Evolutionary conservation across 768 basidiomycete genomes (phyloP), one percentile per base, ranked within the genome.

Genomic region (Psilocybe sp.): DNA sequence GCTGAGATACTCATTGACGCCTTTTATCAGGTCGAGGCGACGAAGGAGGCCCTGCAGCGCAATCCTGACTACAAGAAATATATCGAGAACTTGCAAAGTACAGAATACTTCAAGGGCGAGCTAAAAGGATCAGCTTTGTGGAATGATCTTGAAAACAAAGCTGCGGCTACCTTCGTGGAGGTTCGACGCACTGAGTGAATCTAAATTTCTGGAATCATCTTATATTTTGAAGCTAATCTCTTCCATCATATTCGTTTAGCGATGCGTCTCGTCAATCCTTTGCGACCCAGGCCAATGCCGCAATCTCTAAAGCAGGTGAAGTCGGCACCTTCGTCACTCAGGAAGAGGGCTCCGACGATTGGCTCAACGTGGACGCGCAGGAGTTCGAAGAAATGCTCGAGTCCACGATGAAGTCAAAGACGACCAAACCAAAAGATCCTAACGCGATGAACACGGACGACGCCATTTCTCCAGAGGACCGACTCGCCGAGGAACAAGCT

Each of bases 31-130:
- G 61, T 63, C n/a, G 77, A 84, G 53, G 86, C 84, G 4, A 76
- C 72, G 46, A 85, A 82, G 52, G 87, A 91, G 15, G 78, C 81
- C 0, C 72, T 92, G n/a, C 73, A 74, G 12, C 78, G 81, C 32
- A 82, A 85, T 56, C 65, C 78, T 1, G 85, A 86, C 44, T 94
- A 92, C 64, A 65, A 67, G 38, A 76, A 77, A 53, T 98, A 90
- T 64, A 73, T 95, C 38, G 67, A 80, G 44, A 84, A 80, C 40
- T 76, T 98, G 13, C 64, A 66, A 12, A 70, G 78, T 6, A 73
- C 77, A 2, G 82, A 83, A 10, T 98, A 89, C 66, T 99, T 98
- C 64, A 80, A 79, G 54, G 76, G 76, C 8, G 88, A 97, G 66
- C 50, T 83, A 0, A 77, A 90, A 65, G 92, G 88, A 2, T 96